Conservation (phyloP, 495 filamentous ascomycete species). For the Aspergillus avenaceus region DNA sequence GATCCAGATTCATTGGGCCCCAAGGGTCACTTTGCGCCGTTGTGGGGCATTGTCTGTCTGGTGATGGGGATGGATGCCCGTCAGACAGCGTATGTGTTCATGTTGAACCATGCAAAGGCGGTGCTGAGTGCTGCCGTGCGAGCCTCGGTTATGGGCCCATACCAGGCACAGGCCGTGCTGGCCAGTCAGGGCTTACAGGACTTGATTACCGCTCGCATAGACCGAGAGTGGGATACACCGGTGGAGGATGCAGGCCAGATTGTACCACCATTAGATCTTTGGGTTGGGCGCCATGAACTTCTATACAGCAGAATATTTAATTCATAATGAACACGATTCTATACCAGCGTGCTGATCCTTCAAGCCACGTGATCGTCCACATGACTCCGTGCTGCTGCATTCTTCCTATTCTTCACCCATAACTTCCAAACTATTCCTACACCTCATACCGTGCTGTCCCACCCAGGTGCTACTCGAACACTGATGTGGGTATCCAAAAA, state of each 20-base stretch:
- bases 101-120: constrained; percentile 85
- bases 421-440: constrained; percentile 34
- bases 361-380: constrained; percentile 3
- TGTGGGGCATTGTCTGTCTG: constrained; percentile 71
- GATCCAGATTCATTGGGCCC: constrained; percentile 29
- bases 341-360: constrained; percentile 2
- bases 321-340: constrained; percentile 37
- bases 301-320: constrained; percentile 98
- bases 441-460: constrained; percentile 20
- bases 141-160: constrained; percentile 85
- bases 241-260: constrained; percentile 82
- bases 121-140: constrained; percentile 85
- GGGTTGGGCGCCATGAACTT: constrained; percentile 91
- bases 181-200: constrained; percentile 60
- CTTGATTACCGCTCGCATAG: constrained; percentile 58
- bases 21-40: constrained; percentile 69
- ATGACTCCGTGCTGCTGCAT: constrained; percentile 16
- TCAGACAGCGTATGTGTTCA: constrained; percentile 78
- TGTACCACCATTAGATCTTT: constrained; percentile 85
- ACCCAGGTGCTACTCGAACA: constrained; percentile 19
- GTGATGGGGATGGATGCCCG: constrained; percentile 57
- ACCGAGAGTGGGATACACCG: constrained; percentile 51
- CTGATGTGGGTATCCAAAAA: constrained; percentile 33
- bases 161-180: constrained; percentile 81
- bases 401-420: constrained; percentile 15